Percentiles rank a stretch among this genome's conserved stretches.
Conservation (phyloP, 371 early-diverging fungal species). For the Mortierella sp. region DNA sequence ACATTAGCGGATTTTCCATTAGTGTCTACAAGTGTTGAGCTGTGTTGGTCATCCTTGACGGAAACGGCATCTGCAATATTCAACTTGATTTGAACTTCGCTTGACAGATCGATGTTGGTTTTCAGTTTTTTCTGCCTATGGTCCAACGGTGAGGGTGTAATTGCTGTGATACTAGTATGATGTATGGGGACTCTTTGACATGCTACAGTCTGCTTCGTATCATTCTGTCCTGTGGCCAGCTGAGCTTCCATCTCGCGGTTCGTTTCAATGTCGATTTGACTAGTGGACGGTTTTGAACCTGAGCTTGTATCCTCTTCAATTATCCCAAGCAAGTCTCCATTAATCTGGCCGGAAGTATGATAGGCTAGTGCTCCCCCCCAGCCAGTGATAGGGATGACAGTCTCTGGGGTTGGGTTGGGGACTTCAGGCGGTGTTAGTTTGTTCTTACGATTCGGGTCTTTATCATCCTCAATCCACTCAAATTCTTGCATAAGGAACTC, state of each 20-base stretch:
- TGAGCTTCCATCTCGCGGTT: background rate
- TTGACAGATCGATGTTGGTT: constrained; percentile 3
- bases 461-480: constrained; percentile 44
- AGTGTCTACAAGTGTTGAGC: background rate
- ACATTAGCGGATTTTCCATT: background rate
- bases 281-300: background rate
- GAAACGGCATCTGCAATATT: background rate
- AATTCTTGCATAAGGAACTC: constrained; percentile 36
- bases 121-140: constrained; percentile 14
- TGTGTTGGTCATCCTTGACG: background rate
- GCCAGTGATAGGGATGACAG: constrained; percentile 5
- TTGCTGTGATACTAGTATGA: background rate
- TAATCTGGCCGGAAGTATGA: background rate
- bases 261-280: background rate
- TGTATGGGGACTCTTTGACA: background rate
- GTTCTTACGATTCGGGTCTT: constrained; percentile 22
- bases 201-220: background rate
- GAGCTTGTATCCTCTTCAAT: too few species aligned
- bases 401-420: constrained; percentile 1
- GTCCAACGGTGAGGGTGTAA: background rate
- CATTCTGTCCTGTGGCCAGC: background rate
- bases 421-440: background rate
- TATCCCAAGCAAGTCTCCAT: background rate
- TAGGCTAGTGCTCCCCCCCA: constrained; percentile 44
- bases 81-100: background rate